Conservation (phyloP, 2,329 filamentous ascomycete species). For the Tolypocladium amazonense region DNA sequence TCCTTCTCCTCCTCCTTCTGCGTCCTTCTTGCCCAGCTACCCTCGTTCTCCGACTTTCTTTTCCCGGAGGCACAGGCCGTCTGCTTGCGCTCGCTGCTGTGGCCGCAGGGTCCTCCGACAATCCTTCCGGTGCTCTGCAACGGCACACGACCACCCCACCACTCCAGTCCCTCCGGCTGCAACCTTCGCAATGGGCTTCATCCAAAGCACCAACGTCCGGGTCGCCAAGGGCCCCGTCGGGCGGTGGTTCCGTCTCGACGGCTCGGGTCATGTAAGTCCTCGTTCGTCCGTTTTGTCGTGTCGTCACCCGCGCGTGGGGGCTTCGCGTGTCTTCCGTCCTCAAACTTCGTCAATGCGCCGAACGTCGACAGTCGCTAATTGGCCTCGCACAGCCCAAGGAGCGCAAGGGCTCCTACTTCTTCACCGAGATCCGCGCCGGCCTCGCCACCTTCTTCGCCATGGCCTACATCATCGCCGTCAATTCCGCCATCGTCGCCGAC, state of each 20-base stretch:
- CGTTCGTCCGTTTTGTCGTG: neutral
- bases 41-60: neutral
- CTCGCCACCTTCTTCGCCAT: slow-evolving; percentile 68
- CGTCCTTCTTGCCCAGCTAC: neutral
- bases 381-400: slow-evolving; percentile 45
- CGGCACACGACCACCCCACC: neutral
- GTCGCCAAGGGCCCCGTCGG: slow-evolving; percentile 59
- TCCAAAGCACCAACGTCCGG: slow-evolving; percentile 38
- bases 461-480: slow-evolving; percentile 44
- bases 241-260: slow-evolving; percentile 69
- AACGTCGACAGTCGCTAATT: neutral
- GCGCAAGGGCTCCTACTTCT: slow-evolving; percentile 65
- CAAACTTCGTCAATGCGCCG: neutral
- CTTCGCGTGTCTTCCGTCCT: neutral
- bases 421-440: slow-evolving; percentile 76
- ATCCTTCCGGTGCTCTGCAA: neutral
- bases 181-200: slow-evolving; percentile 31
- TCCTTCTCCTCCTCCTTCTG: neutral
- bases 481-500: slow-evolving; percentile 46
- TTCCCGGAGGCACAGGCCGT: neutral
- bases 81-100: neutral
- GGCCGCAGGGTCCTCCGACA: neutral
- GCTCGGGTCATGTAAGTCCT: slow-evolving; percentile 64
- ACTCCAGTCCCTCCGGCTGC: neutral
- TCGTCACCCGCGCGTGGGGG: neutral